Evolutionary conservation across 306 rosid genomes (phyloP), one percentile per base, ranked within the genome.

Genomic region (Betula pendula): DNA sequence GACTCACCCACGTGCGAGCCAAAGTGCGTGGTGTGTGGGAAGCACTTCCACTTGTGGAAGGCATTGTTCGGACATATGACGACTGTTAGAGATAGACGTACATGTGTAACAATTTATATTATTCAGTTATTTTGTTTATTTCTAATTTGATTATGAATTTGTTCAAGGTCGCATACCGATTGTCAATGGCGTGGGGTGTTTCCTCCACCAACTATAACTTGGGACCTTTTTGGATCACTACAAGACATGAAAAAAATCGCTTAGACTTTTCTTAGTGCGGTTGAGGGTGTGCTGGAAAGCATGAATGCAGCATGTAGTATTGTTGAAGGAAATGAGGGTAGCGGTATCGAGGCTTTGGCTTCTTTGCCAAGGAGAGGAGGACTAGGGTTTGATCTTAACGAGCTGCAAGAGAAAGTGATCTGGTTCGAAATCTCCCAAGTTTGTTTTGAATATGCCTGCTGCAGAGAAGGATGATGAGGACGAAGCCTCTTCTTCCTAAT

Each of bases 61-160:
- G 83, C 83, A 0, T 45, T 85, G 4, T 85, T 79, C 1, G 88
- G 84, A 6, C 88, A 85, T 3, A 45, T 81, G 75, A 60, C 82
- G 42, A 5, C 42, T 38, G 42, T 38, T 38, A 38, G 8, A 38
- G 8, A 8, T 38, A 6, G 40, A 35, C 40, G n/a, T n/a, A n/a
- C n/a, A n/a, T n/a, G 40, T 35, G 2, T 29, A 29, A 29, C 2
- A 38, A 0, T 38, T 38, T 38, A 7, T 38, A n/a, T 38, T 38
- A 38, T 6, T 38, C 6, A 1, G 7, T 1, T 38, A 38, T 38
- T 35, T 35, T 35, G 4, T 35, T 35, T 35, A 35, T 35, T 35
- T 35, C 40, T 35, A 3, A 35, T 35, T 38, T 38, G 6, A 6
- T 5, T 38, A 5, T 38, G 42, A 38, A 38, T 6, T 38, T 38